Evolutionary conservation across 768 basidiomycete species (phyloP), one percentile per base, ranked within the genome.

Genomic region (Symmetrospora coprosmae): DNA sequence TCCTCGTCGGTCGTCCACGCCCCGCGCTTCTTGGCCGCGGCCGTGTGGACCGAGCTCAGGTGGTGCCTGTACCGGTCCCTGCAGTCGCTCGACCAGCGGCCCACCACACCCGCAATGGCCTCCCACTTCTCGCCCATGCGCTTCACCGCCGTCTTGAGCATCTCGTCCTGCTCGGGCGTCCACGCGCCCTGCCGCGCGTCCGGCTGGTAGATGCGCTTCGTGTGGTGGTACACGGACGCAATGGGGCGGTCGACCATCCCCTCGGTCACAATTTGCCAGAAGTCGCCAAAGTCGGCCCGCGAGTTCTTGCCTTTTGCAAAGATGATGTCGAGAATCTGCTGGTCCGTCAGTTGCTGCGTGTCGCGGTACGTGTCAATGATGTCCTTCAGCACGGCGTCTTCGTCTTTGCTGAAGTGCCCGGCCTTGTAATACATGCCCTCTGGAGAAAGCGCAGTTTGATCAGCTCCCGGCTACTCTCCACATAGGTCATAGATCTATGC

Each of bases 171-270:
- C 41, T 61, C 50, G 19, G 33, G 33, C 30, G 52, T 60, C 60
- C 60, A 61, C 11, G 60, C 17, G 5, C 55, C 50, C 5, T 17
- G 14, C 13, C 41, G 38, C 14, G 41, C 38, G 11, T 47, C 59
- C 30, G 60, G 31, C 7, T 61, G 46, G 39, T 52, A 52, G 19
- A 58, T 27, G 31, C 63, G 28, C 33, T 34, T 56, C 17, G 62
- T 63, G 55, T 64, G 65, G 39, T 66, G 65, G 50, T 64, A 66
- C 31, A 67, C 52, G 0, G 53, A 39, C 25, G 60, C 47, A 9
- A 67, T 34, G 2, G 58, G 47, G 7, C 66, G 46, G 21, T 62
- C 61, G 2, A 47, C 50, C 7, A 67, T 11, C 7, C 65, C 60
- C 2, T 47, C 19, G 2, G 51, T 63, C 16, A 67, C 1, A 0